Percentiles rank a stretch among this genome's conserved stretches.
These are phyloP conservation scores for Notholithocarpus densiflorus DNA, from an alignment of 306 rosid species.

Conservation along the genomic window DNA sequence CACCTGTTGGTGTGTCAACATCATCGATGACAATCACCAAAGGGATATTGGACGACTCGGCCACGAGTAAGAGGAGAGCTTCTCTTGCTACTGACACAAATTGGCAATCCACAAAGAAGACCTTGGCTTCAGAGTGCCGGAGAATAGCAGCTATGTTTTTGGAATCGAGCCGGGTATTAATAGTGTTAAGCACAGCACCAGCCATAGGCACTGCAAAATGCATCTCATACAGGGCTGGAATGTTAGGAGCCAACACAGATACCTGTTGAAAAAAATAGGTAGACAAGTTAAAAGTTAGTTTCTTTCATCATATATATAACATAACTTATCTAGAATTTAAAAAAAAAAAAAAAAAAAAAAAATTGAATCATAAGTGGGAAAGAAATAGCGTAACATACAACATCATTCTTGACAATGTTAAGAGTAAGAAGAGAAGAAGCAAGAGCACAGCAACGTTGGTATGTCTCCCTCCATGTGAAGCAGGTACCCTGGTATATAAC, in stretches of 20 bases:
- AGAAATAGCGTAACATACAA: conserved; percentile 42
- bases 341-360: not conserved
- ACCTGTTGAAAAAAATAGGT: conserved; percentile 36
- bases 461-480: conserved; percentile 81
- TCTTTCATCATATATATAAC: not conserved
- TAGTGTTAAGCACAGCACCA: conserved; percentile 71
- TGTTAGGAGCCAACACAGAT: conserved; percentile 81
- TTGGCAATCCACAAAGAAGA: conserved; percentile 76
- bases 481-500: conserved; percentile 51
- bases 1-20: conserved; percentile 62
- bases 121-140: conserved; percentile 66
- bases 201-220: conserved; percentile 98
- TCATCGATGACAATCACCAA: conserved; percentile 78
- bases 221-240: conserved; percentile 97
- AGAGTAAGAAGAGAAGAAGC: conserved; percentile 79
- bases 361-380: not conserved
- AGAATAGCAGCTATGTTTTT: conserved; percentile 73
- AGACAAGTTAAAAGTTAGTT: not conserved
- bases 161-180: conserved; percentile 73
- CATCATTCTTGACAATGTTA: conserved; percentile 46
- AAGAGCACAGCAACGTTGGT: conserved; percentile 69
- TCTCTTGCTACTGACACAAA: conserved; percentile 46
- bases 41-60: conserved; percentile 36
- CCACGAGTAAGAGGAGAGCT: conserved; percentile 46
- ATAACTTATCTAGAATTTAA: too few species aligned